A percentile compares a stretch with the other conserved stretches of the same genome.
These are phyloP conservation scores for Marasmius tenuissimus DNA, from an alignment of 1,284 basidiomycete genomes.

Conservation along the genomic window DNA sequence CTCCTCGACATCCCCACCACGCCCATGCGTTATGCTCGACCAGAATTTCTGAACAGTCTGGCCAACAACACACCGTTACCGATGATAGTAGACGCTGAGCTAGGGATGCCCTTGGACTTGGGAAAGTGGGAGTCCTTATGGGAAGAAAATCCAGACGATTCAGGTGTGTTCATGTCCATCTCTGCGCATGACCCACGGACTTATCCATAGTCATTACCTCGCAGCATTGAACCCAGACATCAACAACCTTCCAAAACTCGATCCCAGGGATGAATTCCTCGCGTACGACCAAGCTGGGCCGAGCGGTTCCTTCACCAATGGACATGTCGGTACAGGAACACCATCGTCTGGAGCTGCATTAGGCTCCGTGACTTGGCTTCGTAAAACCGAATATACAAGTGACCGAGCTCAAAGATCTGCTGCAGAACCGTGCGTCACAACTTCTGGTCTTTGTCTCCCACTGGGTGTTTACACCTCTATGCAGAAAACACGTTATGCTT, in stretches of 20 bases:
- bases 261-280: constrained; percentile 72
- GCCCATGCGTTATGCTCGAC: constrained; percentile 81
- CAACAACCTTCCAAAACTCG: constrained; percentile 57
- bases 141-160: constrained; percentile 74
- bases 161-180: constrained; percentile 45
- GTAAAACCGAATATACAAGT: constrained; percentile 86
- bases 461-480: constrained; percentile 3
- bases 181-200: background rate
- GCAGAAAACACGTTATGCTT: constrained; percentile 52
- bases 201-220: constrained; percentile 8
- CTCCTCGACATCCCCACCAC: constrained; percentile 86
- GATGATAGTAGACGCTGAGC: constrained; percentile 93
- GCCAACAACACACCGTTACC: constrained; percentile 81
- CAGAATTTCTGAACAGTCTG: constrained; percentile 80
- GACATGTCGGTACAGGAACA: constrained; percentile 30
- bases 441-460: background rate
- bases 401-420: constrained; percentile 53
- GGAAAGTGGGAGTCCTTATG: constrained; percentile 81
- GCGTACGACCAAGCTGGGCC: constrained; percentile 57
- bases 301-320: constrained; percentile 41
- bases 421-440: constrained; percentile 51
- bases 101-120: constrained; percentile 91
- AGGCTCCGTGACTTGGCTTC: constrained; percentile 81
- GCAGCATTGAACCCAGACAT: constrained; percentile 71
- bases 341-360: constrained; percentile 44